A percentile compares a stretch with the other conserved stretches of the same genome.
Conservation (phyloP, 83 land plant species). For the Picea abies region DNA sequence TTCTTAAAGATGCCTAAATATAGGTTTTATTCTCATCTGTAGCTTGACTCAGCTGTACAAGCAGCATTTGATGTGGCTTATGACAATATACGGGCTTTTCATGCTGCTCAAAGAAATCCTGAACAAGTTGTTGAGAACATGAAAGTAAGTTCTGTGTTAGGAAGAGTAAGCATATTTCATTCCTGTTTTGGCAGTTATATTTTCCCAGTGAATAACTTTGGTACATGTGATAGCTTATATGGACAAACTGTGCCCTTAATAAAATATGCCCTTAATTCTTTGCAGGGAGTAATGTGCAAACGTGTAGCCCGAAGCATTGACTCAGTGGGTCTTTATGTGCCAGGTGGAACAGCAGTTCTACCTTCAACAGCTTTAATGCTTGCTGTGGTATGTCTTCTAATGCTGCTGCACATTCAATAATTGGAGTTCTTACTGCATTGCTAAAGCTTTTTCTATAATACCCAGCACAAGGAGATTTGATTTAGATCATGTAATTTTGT, state of each 20-base stretch:
- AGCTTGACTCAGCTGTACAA: conserved; percentile 87
- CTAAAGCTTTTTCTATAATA: background rate
- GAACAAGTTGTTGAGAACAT: conserved; percentile 91
- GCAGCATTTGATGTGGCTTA: conserved; percentile 98
- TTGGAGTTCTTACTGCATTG: background rate
- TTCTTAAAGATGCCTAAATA: background rate
- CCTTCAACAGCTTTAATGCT: conserved; percentile 99
- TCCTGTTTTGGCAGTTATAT: background rate
- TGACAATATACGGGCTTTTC: conserved; percentile 89
- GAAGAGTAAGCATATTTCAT: background rate
- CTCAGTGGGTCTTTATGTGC: conserved; percentile 98
- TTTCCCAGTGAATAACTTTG: background rate
- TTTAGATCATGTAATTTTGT: background rate
- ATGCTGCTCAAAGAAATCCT: conserved; percentile 81
- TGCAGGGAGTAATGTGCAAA: conserved; percentile 94
- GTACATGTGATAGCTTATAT: background rate
- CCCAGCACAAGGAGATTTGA: background rate
- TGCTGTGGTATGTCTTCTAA: conserved; percentile 67
- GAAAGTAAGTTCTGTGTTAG: conserved; percentile 59
- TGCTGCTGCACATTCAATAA: background rate
- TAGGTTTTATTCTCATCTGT: conserved; percentile 8
- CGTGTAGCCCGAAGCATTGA: conserved; percentile 85
- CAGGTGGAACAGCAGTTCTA: conserved; percentile 99
- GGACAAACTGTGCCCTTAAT: background rate
- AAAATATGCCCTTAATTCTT: background rate